Base-by-base conservation (phyloP, 805 yeast species). In the Priceomyces castillae region DNA sequence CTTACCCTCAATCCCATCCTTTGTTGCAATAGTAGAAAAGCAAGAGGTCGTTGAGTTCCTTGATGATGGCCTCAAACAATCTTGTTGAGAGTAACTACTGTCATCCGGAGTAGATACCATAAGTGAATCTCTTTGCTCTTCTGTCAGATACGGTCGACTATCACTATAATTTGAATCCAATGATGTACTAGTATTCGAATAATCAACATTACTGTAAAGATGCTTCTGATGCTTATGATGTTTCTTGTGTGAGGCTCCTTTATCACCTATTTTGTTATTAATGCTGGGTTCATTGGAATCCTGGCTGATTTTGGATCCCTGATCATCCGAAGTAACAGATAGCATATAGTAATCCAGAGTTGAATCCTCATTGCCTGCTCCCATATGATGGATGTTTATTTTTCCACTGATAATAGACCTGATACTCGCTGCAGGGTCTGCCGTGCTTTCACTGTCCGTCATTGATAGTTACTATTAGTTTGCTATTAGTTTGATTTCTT, bases 1-100 rank as follows among this genome's bases (percentile, higher is more conserved):
- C 46, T 77, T 75, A 3, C 90, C 90, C 55, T 83, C 87, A 3
- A 82, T 60, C 0, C 90, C 89, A 58, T 84, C 89, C 51, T 84
- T 83, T 14, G 86, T 81, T 17, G 89, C 89, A 3, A 84, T 81
- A 31, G 83, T 81, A 0, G 88, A 82, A n/a, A 83, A 57, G 26
- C 86, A 83, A 1, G 87, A 81, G 0, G 86, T 79, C 15, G 77
- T 75, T 18, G 85, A 79, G 37, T 76, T 74, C 39, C 87, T 70
- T 0, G 87, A 81, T 16, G 78, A 55, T 0, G 85, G 84, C 35
- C 86, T 68, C 1, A 86, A 78, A 26, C 52, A 54, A 12, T 64
- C 71, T 9, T 17, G 37, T 23, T 44, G 46, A 16, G 46, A 30
- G 12, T 19, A 43, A 3, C 26, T 28, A n/a, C 39, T 30, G 15